Conservation (phyloP, 2,329 filamentous ascomycete genomes). For the Penicillium corylophilum region DNA sequence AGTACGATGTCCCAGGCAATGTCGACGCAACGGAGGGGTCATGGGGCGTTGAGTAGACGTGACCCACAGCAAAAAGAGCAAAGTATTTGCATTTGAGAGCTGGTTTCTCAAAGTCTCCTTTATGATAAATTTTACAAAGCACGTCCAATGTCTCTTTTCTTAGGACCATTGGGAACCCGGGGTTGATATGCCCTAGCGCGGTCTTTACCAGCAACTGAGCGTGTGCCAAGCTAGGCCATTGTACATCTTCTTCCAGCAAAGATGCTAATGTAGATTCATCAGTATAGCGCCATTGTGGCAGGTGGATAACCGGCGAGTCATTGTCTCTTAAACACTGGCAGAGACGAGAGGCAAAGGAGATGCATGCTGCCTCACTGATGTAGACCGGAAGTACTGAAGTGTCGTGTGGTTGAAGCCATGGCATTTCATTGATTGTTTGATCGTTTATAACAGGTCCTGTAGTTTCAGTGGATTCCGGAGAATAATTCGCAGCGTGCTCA, state of each 20-base stretch:
- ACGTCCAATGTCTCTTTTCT: slow-evolving; percentile 35
- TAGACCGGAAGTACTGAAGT: slow-evolving; percentile 26
- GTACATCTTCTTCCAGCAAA: slow-evolving; percentile 11
- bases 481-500: too few relatives aligned
- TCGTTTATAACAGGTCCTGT: background rate
- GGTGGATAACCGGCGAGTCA: slow-evolving; percentile 14
- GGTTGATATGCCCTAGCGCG: slow-evolving; percentile 31
- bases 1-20: slow-evolving; percentile 43
- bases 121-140: slow-evolving; percentile 33
- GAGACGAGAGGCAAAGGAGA: slow-evolving; percentile 34
- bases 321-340: slow-evolving; percentile 25
- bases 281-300: slow-evolving; percentile 25
- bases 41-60: slow-evolving; percentile 39
- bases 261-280: slow-evolving; percentile 17
- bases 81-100: slow-evolving; percentile 43
- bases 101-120: slow-evolving; percentile 23
- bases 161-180: slow-evolving; percentile 31
- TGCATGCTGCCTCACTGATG: slow-evolving; percentile 35
- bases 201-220: slow-evolving; percentile 32
- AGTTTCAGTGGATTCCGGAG: too few relatives aligned
- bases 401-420: slow-evolving; percentile 15
- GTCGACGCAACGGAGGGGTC: slow-evolving; percentile 15
- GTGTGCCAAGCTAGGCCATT: slow-evolving; percentile 30
- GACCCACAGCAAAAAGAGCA: slow-evolving; percentile 40
- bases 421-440: background rate